A percentile compares a stretch with the other conserved stretches of the same genome.
phyloP scores from a whole-genome alignment of 1,139 yeast species.

The Yamadazyma mexicana region DNA sequence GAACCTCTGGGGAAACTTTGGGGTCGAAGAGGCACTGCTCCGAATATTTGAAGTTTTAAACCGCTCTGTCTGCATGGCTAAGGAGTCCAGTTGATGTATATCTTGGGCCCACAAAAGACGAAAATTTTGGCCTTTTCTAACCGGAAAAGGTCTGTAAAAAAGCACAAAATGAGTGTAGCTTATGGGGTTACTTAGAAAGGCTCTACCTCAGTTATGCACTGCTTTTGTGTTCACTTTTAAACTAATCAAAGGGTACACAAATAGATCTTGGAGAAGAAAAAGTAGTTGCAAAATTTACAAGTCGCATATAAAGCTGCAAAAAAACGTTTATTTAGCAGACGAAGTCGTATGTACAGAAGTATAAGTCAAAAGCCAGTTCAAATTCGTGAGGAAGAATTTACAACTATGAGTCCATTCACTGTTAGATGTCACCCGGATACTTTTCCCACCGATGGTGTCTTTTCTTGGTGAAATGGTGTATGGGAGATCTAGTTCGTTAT shows the following conservation, averaged over 20 bases:
- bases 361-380: conserved; percentile 55
- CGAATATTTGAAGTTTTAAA: background rate
- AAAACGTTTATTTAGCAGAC: background rate
- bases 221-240: too few species aligned
- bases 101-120: too few species aligned
- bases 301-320: conserved; percentile 1
- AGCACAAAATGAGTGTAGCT: too few species aligned
- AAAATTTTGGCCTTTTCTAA: too few species aligned
- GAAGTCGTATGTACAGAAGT: conserved; percentile 29
- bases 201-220: too few species aligned
- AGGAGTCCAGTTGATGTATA: too few species aligned
- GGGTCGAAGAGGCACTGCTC: too few species aligned
- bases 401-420: conserved; percentile 92
- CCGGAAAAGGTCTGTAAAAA: too few species aligned
- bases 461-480: conserved; percentile 49
- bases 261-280: too few species aligned
- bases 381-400: conserved; percentile 72
- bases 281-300: conserved; percentile 2
- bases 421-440: conserved; percentile 71
- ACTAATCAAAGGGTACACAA: too few species aligned
- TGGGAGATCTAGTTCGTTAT: conserved; percentile 68
- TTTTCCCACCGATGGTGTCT: conserved; percentile 76
- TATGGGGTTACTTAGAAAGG: too few species aligned
- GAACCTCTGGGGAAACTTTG: too few species aligned
- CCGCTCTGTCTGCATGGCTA: background rate